Percentiles rank a stretch among this genome's conserved stretches.
These are phyloP conservation scores for Achlya hypogyna DNA, from an alignment of 352 stramenopile species.

Conservation along the genomic window DNA sequence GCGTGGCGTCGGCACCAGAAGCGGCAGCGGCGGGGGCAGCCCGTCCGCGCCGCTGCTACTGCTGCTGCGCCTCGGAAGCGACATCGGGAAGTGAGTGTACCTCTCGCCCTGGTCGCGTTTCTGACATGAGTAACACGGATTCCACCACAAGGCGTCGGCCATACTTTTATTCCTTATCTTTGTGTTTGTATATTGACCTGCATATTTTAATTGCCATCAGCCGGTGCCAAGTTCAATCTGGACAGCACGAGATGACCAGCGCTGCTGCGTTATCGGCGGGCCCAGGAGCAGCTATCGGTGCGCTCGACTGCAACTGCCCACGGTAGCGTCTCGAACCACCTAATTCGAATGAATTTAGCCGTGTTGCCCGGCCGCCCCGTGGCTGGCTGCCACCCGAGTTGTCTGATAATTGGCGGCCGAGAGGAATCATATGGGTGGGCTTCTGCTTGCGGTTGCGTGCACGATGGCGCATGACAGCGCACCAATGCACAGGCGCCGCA, in stretches of 20 bases:
- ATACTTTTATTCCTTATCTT: neutral
- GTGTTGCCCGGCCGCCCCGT: too few relatives aligned
- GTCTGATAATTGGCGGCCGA: too few relatives aligned
- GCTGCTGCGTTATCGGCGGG: neutral
- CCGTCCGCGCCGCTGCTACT: neutral
- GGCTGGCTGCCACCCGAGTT: too few relatives aligned
- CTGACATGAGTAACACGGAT: neutral
- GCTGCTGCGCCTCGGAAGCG: neutral
- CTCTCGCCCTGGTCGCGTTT: neutral
- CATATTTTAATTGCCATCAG: neutral
- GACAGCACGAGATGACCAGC: neutral
- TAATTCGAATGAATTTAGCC: too few relatives aligned
- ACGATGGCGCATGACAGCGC: too few relatives aligned
- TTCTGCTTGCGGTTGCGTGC: too few relatives aligned
- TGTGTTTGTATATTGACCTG: neutral
- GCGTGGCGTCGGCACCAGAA: neutral
- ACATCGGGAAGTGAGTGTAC: neutral
- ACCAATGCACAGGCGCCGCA: too few relatives aligned
- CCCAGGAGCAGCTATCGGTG: too few relatives aligned
- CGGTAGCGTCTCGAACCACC: too few relatives aligned
- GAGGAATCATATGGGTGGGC: too few relatives aligned
- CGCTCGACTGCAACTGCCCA: neutral
- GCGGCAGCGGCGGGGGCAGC: neutral
- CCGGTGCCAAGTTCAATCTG: neutral
- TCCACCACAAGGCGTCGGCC: neutral